A percentile compares a stretch with the other conserved stretches of the same genome.
Conservation (phyloP, 2,329 filamentous ascomycete species). For the Neofusicoccum laricinum region DNA sequence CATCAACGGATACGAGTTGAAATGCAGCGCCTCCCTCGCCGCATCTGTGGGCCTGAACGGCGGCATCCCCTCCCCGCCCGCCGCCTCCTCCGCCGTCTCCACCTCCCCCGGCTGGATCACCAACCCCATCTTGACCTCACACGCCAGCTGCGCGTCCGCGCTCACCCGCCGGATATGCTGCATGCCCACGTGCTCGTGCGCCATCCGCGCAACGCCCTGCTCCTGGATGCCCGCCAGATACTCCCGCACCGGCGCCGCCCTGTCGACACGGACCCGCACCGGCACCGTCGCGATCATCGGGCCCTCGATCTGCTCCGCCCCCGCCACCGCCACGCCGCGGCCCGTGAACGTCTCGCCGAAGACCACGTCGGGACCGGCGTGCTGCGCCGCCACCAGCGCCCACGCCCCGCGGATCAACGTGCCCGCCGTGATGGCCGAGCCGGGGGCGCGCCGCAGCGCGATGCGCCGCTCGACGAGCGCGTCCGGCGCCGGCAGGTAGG, state of each 20-base stretch:
- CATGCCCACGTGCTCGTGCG: constrained; percentile 62
- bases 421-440: constrained; percentile 49
- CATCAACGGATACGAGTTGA: constrained; percentile 61
- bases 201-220: constrained; percentile 56
- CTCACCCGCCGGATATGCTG: constrained; percentile 54
- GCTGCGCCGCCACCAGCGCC: constrained; percentile 56
- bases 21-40: constrained; percentile 57
- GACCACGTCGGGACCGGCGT: constrained; percentile 61
- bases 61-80: constrained; percentile 54
- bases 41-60: constrained; percentile 53
- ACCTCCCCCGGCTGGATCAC: constrained; percentile 32
- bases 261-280: constrained; percentile 56
- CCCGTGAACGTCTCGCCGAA: constrained; percentile 82
- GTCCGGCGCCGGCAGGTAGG: constrained; percentile 53
- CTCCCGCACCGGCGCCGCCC: constrained; percentile 41
- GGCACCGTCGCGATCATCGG: constrained; percentile 78
- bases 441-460: constrained; percentile 31
- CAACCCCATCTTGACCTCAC: constrained; percentile 41
- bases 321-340: constrained; percentile 65
- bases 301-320: constrained; percentile 71
- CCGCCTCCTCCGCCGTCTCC: constrained; percentile 24
- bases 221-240: constrained; percentile 59
- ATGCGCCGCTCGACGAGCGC: constrained; percentile 26
- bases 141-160: constrained; percentile 51
- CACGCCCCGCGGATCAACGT: constrained; percentile 74